These are phyloP conservation scores for Bondarzewia mesenterica DNA, from an alignment of 1,284 basidiomycete species.

Conservation along the genomic window DNA sequence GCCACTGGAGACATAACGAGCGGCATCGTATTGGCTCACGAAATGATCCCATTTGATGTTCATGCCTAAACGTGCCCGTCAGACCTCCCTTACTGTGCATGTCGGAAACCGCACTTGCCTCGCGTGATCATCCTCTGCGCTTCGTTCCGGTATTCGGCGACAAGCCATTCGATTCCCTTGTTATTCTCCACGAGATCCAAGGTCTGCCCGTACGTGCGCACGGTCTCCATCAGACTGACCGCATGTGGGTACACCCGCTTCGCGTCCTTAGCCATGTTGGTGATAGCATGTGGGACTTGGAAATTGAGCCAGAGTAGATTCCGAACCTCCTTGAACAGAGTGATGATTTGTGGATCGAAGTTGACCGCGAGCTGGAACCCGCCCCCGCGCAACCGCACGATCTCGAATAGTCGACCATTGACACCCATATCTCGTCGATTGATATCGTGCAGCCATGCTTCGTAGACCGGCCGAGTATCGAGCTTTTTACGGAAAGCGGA, in stretches of 20 bases:
- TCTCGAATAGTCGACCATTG: slow-evolving; percentile 93
- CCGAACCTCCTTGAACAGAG: slow-evolving; percentile 96
- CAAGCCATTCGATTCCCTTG: slow-evolving; percentile 86
- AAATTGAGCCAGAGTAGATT: slow-evolving; percentile 95
- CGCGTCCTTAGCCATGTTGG: slow-evolving; percentile 96
- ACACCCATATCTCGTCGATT: slow-evolving; percentile 88
- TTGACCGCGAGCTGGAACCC: slow-evolving; percentile 90
- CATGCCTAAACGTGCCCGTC: slow-evolving; percentile 55
- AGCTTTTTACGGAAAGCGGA: slow-evolving; percentile 93
- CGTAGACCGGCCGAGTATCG: slow-evolving; percentile 89
- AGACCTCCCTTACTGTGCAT: neutral
- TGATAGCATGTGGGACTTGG: slow-evolving; percentile 89
- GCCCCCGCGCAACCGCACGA: slow-evolving; percentile 75
- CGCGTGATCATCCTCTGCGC: slow-evolving; percentile 85
- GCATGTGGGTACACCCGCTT: slow-evolving; percentile 98
- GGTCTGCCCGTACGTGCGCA: slow-evolving; percentile 93
- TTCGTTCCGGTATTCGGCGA: slow-evolving; percentile 88
- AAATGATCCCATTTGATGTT: slow-evolving; percentile 96
- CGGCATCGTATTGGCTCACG: slow-evolving; percentile 83
- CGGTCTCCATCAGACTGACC: slow-evolving; percentile 97
- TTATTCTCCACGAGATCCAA: slow-evolving; percentile 84
- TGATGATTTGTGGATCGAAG: slow-evolving; percentile 97
- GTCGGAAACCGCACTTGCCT: slow-evolving; percentile 45
- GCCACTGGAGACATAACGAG: slow-evolving; percentile 60
- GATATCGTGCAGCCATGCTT: slow-evolving; percentile 96